Conservation (phyloP, 768 basidiomycete genomes). For the Naganishia friedmannii region DNA sequence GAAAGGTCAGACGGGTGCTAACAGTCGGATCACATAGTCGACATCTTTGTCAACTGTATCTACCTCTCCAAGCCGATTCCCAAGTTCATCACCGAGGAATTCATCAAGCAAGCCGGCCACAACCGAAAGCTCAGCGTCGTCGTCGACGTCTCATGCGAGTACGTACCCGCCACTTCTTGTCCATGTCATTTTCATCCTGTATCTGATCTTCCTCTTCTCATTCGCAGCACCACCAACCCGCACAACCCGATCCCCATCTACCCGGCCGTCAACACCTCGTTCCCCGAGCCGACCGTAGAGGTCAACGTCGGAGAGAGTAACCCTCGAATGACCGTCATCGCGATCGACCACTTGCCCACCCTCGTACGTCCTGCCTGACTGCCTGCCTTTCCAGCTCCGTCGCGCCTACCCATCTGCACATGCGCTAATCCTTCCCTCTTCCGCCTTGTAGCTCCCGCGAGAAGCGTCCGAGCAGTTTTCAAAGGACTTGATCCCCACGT, state of each 20-base stretch:
- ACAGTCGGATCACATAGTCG: slow-evolving; percentile 57
- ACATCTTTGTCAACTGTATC: slow-evolving; percentile 99
- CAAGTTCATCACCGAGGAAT: slow-evolving; percentile 54
- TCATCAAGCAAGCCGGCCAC: slow-evolving; percentile 69
- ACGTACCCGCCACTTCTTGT: slow-evolving; percentile 24
- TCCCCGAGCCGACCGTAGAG: slow-evolving; percentile 82
- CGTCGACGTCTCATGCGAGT: slow-evolving; percentile 96
- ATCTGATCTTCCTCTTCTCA: neutral
- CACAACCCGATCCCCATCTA: slow-evolving; percentile 98
- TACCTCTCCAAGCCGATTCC: slow-evolving; percentile 66
- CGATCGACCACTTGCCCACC: slow-evolving; percentile 96
- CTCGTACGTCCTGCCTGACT: slow-evolving; percentile 55
- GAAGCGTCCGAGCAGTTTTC: slow-evolving; percentile 98
- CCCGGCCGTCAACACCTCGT: slow-evolving; percentile 78
- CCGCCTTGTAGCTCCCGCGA: slow-evolving; percentile 76
- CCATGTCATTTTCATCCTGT: neutral
- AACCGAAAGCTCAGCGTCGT: slow-evolving; percentile 70
- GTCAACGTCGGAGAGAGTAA: slow-evolving; percentile 74
- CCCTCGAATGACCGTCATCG: slow-evolving; percentile 76
- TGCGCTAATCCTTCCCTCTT: no score
- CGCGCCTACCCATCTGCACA: no score
- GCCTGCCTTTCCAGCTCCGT: no score
- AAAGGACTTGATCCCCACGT: slow-evolving; percentile 74
- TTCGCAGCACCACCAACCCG: slow-evolving; percentile 87
- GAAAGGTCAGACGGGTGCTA: neutral